Evolutionary conservation across 106 monocot genomes (phyloP).

Genomic region (Phalaenopsis aphrodite): DNA sequence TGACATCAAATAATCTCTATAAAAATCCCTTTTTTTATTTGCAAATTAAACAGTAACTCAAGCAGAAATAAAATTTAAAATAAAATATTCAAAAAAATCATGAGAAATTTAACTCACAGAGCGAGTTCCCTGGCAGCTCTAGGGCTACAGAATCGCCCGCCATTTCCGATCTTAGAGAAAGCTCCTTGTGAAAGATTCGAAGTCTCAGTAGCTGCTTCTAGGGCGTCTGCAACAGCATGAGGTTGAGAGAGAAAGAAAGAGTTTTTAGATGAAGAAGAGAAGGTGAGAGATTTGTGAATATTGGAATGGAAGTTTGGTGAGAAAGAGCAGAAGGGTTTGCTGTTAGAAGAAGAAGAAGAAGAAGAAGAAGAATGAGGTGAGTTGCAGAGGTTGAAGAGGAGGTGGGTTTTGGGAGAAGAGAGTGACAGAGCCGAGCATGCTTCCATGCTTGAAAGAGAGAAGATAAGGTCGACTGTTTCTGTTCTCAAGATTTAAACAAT

Average conservation of each 20-base stretch:
- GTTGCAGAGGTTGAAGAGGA: constrained; percentile 24
- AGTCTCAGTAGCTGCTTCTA: constrained; percentile 16
- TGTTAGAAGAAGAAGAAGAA: constrained; percentile 13
- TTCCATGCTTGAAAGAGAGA: constrained; percentile 15
- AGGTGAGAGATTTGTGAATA: constrained; percentile 12
- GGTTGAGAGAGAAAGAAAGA: constrained; percentile 8
- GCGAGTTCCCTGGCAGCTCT: constrained; percentile 93
- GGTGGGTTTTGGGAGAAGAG: constrained; percentile 36
- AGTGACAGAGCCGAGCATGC: constrained; percentile 34
- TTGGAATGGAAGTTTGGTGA: constrained; percentile 13
- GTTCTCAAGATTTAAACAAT: background rate
- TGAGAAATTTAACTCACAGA: constrained; percentile 43
- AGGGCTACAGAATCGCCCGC: constrained; percentile 77
- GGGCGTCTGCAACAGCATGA: constrained; percentile 21
- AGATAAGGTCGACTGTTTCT: background rate
- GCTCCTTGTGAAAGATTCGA: constrained; percentile 6
- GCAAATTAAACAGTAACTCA: background rate
- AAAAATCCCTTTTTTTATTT: background rate
- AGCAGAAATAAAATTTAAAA: background rate
- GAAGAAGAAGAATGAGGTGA: constrained; percentile 9
- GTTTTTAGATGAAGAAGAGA: constrained; percentile 2
- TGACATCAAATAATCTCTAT: constrained; percentile 14
- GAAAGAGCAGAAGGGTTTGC: constrained; percentile 8
- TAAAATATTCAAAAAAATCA: background rate
- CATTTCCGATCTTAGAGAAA: constrained; percentile 43